Percentiles rank a stretch among this genome's conserved stretches.
Evolutionary conservation across 163 green algal genomes (phyloP).

Genomic region (Smithsoniella earleae): DNA sequence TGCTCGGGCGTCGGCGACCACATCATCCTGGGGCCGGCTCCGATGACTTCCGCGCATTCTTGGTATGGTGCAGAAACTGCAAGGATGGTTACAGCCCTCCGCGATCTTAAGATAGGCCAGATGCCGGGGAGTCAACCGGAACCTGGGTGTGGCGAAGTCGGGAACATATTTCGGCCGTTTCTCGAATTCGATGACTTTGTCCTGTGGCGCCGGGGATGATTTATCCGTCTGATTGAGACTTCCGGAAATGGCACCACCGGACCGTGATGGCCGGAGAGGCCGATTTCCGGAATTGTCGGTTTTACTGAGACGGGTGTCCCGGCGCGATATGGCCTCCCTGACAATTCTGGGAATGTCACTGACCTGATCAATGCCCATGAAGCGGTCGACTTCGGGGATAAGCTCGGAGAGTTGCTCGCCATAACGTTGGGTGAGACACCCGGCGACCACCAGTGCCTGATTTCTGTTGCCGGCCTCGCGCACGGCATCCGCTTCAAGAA

Average conservation of each 20-base stretch:
- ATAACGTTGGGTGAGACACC: conserved; percentile 83
- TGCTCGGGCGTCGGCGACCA: conserved; percentile 63
- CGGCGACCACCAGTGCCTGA: conserved; percentile 52
- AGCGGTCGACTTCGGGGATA: conserved; percentile 69
- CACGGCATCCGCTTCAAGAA: conserved; percentile 41
- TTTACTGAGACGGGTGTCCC: too few relatives aligned
- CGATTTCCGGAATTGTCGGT: too few relatives aligned
- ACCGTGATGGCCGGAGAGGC: too few relatives aligned
- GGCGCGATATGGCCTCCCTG: too few relatives aligned
- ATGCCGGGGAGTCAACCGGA: conserved; percentile 69
- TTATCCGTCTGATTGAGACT: not conserved
- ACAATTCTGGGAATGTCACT: conserved; percentile 31
- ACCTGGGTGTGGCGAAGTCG: conserved; percentile 69
- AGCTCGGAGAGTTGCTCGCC: conserved; percentile 53
- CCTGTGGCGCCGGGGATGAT: not conserved
- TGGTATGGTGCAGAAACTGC: conserved; percentile 66
- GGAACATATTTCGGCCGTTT: conserved; percentile 59
- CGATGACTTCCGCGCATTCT: conserved; percentile 55
- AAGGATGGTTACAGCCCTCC: conserved; percentile 86
- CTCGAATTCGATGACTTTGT: not conserved
- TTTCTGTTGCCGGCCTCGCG: conserved; percentile 53
- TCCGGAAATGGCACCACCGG: too few relatives aligned
- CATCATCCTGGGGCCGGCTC: conserved; percentile 44
- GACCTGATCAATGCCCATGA: conserved; percentile 50
- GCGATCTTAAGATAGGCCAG: conserved; percentile 80